Evolutionary conservation across 108 stramenopile genomes (phyloP).

Genomic region (Tribonema minus): DNA sequence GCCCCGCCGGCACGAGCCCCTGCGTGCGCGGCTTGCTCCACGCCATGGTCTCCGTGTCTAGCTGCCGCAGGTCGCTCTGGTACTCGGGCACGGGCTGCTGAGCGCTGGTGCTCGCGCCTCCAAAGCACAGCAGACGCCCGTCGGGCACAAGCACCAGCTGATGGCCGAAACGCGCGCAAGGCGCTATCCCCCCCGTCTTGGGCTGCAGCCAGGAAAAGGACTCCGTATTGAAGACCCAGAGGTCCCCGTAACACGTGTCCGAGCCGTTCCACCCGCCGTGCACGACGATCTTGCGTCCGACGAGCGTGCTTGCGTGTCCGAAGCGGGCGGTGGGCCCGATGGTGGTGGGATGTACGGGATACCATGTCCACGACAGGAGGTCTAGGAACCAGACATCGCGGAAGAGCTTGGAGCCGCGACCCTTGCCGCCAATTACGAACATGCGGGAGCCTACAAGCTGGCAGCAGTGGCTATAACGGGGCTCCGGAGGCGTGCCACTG

Average conservation of each 20-base stretch:
- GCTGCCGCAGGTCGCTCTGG: slow-evolving; percentile 48
- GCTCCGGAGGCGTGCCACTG: slow-evolving; percentile 46
- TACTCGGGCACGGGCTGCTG: slow-evolving; percentile 45
- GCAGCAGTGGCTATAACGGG: slow-evolving; percentile 49
- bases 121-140: slow-evolving; percentile 58
- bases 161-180: slow-evolving; percentile 52
- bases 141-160: slow-evolving; percentile 46
- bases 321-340: slow-evolving; percentile 52
- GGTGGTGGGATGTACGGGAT: slow-evolving; percentile 50
- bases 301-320: slow-evolving; percentile 1
- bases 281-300: slow-evolving; percentile 64
- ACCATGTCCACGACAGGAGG: slow-evolving; percentile 61
- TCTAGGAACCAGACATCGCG: slow-evolving; percentile 63
- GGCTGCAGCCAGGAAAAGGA: slow-evolving; percentile 58
- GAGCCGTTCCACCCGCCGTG: slow-evolving; percentile 68
- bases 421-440: slow-evolving; percentile 63
- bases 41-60: slow-evolving; percentile 59
- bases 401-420: slow-evolving; percentile 45
- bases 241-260: slow-evolving; percentile 47
- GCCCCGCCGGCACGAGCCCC: neutral
- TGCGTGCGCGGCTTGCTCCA: slow-evolving; percentile 46
- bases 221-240: slow-evolving; percentile 68
- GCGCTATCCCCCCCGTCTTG: slow-evolving; percentile 39
- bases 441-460: slow-evolving; percentile 54
- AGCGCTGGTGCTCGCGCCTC: slow-evolving; percentile 46